Evolutionary conservation across 768 basidiomycete species (phyloP), one percentile per base, ranked within the genome.

Genomic region (Suillus cothurnatus): DNA sequence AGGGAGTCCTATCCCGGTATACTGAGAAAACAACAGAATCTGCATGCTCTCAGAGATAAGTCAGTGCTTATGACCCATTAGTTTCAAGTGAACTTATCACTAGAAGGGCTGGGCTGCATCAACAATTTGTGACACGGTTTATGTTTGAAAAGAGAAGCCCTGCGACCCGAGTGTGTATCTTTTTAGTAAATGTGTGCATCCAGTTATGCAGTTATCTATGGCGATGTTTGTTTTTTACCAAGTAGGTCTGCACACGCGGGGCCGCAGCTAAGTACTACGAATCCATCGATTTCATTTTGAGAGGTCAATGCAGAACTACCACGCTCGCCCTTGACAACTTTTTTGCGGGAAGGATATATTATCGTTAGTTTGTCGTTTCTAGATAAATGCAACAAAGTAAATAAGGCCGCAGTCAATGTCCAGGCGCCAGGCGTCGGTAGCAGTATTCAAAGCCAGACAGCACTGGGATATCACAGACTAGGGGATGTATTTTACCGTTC

Each of bases 401-500:
- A 41, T 26, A 28, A 58, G 38, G 36, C 31, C n/a, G 21, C 31
- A n/a, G 21, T 21, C 23, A 19, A 28, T 39, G 38, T 26, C 21
- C 23, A 39, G 36, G 36, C 34, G 26, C 34, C 56, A 26, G 34
- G n/a, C 3, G 38, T 26, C 36, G 34, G 53, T 38, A 36, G 56
- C 8, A 34, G 55, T 36, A 58, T 58, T 23, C 56, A 59, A 59
- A 41, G 19, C 28, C 38, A 41, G 12, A 19, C 39, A 41, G 26
- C 38, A 59, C 12, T 3, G 15, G 14, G 26, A 41, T 41, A 59
- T 59, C 26, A 41, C 41, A 41, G 19, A 41, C 19, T 23, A 59
- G 14, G 28, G 28, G 19, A 31, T 26, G 45, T 47, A 21, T 12
- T 6, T n/a, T 57, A 21, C 65, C 45, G 53, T 64, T 66, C 72